Evolutionary conservation across 176 grass and related monocot genomes (phyloP), one percentile per base, ranked within the genome.

Genomic region (Miscanthus lutarioriparius): DNA sequence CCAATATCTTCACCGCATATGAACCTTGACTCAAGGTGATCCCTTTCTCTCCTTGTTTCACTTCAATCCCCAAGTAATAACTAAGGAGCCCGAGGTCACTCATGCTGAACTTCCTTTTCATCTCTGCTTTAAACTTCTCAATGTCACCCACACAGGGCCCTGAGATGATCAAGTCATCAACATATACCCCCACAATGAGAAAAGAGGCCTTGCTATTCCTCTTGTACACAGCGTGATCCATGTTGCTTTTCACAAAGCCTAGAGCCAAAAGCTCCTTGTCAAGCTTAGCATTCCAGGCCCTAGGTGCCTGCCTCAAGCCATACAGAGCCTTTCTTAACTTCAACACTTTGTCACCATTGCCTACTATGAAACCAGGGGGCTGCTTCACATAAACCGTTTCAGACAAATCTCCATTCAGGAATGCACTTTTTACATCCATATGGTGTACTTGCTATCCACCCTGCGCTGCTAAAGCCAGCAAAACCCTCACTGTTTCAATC

Each of bases 121-220:
- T 71, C 38, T 71, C 35, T 0, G 6, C 0, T 1, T 71, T 71
- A 2, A 71, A 71, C 1, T 1, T 1, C 0, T 0, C 10, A 1
- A 70, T 70, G 0, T 6, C 5, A 1, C 0, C 1, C 1, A 2
- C 11, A 1, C 0, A 2, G 0, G 68, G 20, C 2, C 68, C 37
- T 2, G 3, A 13, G 3, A 70, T 70, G 0, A 70, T 25, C 10
- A 70, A 1, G 1, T 41, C 37, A 7, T 70, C 37, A 0, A 70
- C 37, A 10, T 70, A 70, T 0, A 70, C 68, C 0, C 68, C 68
- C 0, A 70, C 37, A 5, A 70, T 10, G 0, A 41, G 5, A 0
- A 5, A 0, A 0, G 10, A 7, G 0, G 0, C 1, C 6, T 19
- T 0, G 0, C 5, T 10, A 1, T 8, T 4, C 1, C 20, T 40